Evolutionary conservation across 305 asterid genomes (phyloP), one percentile per base, ranked within the genome.

Genomic region (Rubia balearica): DNA sequence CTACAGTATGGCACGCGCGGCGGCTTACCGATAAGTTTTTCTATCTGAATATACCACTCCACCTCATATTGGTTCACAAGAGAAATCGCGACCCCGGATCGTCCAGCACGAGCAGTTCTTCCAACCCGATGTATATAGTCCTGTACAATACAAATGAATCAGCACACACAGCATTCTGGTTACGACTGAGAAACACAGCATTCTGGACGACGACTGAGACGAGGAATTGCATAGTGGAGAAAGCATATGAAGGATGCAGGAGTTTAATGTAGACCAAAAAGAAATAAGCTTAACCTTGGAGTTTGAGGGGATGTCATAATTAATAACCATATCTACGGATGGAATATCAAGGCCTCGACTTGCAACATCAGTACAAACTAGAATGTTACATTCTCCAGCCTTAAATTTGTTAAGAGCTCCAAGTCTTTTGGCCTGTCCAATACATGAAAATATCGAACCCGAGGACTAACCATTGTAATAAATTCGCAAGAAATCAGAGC

Each of bases 291-390:
- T 57, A 48, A 93, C 98, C 97, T 91, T 89, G 61, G 97, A 88
- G 83, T 93, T 91, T 68, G 91, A 62, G 75, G 98, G 98, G 46
- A 91, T 85, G 71, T 91, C 97, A 78, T 88, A 93, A 82, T 93
- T 93, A 76, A 93, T 89, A 79, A 93, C 96, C 89, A 89, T 74
- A 72, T 91, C 97, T 6, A 93, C 98, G 0, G 95, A 79, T 16
- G 98, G 96, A 75, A 93, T 91, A 83, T 93, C 98, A 53, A 93
- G 92, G 66, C 98, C 98, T 85, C 97, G 86, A 81, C 96, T 93
- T 63, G 94, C 96, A 76, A 90, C 96, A 69, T 90, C 98, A 21
- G 96, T 90, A 83, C 94, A 89, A 70, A 89, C 80, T 63, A 93
- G 91, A 71, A 93, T 79, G 83, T 91, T 89, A 75, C 96, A 88